Evolutionary conservation across 2,329 filamentous ascomycete species (phyloP).

Genomic region (Penicillium sp.): DNA sequence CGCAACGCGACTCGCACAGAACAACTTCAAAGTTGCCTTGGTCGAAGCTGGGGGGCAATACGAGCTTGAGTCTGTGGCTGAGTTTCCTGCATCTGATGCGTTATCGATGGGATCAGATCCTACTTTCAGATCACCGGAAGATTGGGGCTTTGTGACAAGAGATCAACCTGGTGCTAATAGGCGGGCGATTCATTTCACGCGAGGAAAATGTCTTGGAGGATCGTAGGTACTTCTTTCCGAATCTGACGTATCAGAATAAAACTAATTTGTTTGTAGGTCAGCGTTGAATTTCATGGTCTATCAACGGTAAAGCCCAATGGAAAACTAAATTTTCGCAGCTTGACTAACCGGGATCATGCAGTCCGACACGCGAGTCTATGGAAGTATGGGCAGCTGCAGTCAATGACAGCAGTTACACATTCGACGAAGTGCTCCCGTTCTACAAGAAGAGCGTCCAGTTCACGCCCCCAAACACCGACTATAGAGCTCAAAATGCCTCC

Average conservation of each 20-base stretch:
- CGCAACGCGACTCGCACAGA: slow-evolving; percentile 28
- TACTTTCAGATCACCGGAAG: slow-evolving; percentile 10
- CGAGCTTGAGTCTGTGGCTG: slow-evolving; percentile 23
- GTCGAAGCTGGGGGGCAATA: slow-evolving; percentile 33
- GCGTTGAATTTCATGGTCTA: slow-evolving; percentile 34
- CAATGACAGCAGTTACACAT: slow-evolving; percentile 31
- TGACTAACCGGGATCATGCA: slow-evolving; percentile 1
- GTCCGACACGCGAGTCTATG: slow-evolving; percentile 25
- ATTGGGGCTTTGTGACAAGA: slow-evolving; percentile 30
- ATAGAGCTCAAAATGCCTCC: slow-evolving; percentile 28
- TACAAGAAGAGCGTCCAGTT: slow-evolving; percentile 31
- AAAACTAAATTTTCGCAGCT: not conserved
- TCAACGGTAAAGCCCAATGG: slow-evolving; percentile 20
- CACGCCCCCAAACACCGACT: slow-evolving; percentile 25
- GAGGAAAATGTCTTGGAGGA: slow-evolving; percentile 32
- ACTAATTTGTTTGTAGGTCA: slow-evolving; percentile 15
- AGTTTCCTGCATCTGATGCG: slow-evolving; percentile 22
- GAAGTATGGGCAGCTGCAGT: slow-evolving; percentile 30
- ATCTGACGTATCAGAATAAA: not conserved
- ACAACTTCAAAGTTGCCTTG: slow-evolving; percentile 26
- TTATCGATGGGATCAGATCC: slow-evolving; percentile 27
- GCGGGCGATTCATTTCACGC: slow-evolving; percentile 27
- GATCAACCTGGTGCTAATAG: slow-evolving; percentile 26
- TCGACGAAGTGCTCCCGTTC: slow-evolving; percentile 26
- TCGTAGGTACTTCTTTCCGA: slow-evolving; percentile 17